A percentile compares a stretch with the other conserved stretches of the same genome.
Evolutionary conservation across 495 filamentous ascomycete species (phyloP).

Genomic region (Cercophora sp.): DNA sequence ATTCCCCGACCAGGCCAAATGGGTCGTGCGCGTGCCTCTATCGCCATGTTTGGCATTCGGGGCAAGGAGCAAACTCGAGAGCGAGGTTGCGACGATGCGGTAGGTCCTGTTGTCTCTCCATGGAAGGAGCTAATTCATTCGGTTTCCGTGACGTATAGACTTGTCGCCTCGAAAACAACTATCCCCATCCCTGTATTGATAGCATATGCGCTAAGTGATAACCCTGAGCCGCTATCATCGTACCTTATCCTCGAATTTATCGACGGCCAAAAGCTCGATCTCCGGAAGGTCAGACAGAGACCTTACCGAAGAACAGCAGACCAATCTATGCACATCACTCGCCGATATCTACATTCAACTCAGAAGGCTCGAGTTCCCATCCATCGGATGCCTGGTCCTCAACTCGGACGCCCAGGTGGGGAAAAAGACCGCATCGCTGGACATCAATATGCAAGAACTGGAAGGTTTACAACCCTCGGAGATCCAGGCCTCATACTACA

Average conservation of each 20-base stretch:
- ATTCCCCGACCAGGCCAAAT: slow-evolving; percentile 20
- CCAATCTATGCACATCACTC: too few species aligned
- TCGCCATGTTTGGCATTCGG: slow-evolving; percentile 23
- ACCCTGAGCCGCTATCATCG: slow-evolving; percentile 13
- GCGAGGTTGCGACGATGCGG: slow-evolving; percentile 28
- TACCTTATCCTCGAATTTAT: slow-evolving; percentile 27
- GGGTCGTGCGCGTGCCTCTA: slow-evolving; percentile 31
- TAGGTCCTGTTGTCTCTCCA: not conserved
- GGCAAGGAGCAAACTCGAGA: slow-evolving; percentile 25
- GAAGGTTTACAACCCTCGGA: too few species aligned
- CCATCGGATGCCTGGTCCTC: too few species aligned
- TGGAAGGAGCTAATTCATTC: not conserved
- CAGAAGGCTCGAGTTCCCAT: too few species aligned
- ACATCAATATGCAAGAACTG: too few species aligned
- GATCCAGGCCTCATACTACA: too few species aligned
- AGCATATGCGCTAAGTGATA: slow-evolving; percentile 18
- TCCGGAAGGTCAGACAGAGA: too few species aligned
- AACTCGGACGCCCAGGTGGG: too few species aligned
- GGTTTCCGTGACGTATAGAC: not conserved
- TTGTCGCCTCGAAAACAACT: slow-evolving; percentile 17
- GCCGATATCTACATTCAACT: too few species aligned
- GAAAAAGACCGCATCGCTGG: too few species aligned
- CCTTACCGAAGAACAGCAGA: too few species aligned
- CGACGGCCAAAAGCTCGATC: too few species aligned
- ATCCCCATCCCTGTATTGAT: slow-evolving; percentile 26